Evolutionary conservation across 352 stramenopile species (phyloP).

Genomic region (Phytophthora capsici): DNA sequence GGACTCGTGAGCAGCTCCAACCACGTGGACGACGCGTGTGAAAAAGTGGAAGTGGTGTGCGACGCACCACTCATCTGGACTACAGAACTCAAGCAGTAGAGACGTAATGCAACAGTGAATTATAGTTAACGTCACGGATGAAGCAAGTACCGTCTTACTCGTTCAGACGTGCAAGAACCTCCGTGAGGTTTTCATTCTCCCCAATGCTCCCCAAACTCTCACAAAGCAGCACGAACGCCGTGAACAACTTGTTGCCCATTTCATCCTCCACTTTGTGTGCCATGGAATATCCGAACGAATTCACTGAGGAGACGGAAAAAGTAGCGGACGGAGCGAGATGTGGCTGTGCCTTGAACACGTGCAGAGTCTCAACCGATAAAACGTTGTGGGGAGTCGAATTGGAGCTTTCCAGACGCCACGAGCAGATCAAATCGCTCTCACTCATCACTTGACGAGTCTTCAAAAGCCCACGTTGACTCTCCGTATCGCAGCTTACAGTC

Average conservation of each 20-base stretch:
- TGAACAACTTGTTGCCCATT: slow-evolving; percentile 43
- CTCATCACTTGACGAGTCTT: slow-evolving; percentile 12
- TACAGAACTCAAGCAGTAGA: slow-evolving; percentile 75
- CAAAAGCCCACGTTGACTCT: slow-evolving; percentile 22
- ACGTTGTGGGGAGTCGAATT: slow-evolving; percentile 8
- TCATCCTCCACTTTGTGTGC: slow-evolving; percentile 54
- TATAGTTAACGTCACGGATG: too few relatives aligned
- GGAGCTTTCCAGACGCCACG: slow-evolving; percentile 18
- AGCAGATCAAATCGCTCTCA: slow-evolving; percentile 19
- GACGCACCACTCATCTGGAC: slow-evolving; percentile 90
- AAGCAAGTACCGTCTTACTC: slow-evolving; percentile 3
- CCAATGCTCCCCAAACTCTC: slow-evolving; percentile 34
- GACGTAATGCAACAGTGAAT: too few relatives aligned
- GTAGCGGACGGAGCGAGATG: slow-evolving; percentile 53
- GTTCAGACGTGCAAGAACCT: slow-evolving; percentile 30
- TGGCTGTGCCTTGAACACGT: slow-evolving; percentile 65
- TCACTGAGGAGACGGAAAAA: slow-evolving; percentile 52
- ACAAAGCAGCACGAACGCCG: slow-evolving; percentile 32
- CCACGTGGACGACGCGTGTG: slow-evolving; percentile 50
- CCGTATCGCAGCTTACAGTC: slow-evolving; percentile 1
- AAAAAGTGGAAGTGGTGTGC: slow-evolving; percentile 34
- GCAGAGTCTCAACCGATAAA: slow-evolving; percentile 47
- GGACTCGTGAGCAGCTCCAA: slow-evolving; percentile 89
- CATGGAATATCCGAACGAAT: slow-evolving; percentile 68
- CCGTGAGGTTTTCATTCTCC: slow-evolving; percentile 29